Evolutionary conservation across 2,329 filamentous ascomycete species (phyloP), one percentile per base, ranked within the genome.

Genomic region (Calonectria pauciramosa): DNA sequence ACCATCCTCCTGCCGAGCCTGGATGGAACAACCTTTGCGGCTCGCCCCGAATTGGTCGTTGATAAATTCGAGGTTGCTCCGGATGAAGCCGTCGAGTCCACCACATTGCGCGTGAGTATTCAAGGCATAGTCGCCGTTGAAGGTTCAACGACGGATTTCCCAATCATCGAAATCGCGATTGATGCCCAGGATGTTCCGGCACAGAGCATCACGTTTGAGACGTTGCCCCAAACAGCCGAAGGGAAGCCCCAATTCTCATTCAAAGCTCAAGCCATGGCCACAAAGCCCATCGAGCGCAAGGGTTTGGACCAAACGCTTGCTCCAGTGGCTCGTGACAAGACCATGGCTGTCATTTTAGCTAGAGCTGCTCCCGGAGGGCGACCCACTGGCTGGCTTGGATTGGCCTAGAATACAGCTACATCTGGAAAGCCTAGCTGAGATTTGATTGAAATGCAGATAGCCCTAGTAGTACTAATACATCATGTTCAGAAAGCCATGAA

Each of bases 271-370:
- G 2, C 52, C 5, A 23, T 3, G 5, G 49, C 54, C 13, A 20
- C 51, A 20, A 68, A 65, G n/a, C 73, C 67, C 4, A 44, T 70
- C 2, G 56, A 73, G 10, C 51, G 66, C 26, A 34, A 51, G 11
- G 73, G 44, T 23, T 14, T 60, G 11, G 73, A 73, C 9, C 18
- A 14, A 26, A 73, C 67, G 16, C 5, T 54, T 13, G 71, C 63
- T 8, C 71, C 67, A 2, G 66, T 73, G 5, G 60, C 71, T 47
- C 71, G 71, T 44, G 71, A 73, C 32, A 67, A 70, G 54, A 73
- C 63, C 5, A 75, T 75, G 67, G 47, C 28, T 41, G 71, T 73
- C 6, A 20, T 75, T 18, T 23, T 75, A 18, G 66, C 70, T 6
- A 69, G 38, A 32, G 47, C 56, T 1, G n/a, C 47, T 34, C 54